Evolutionary conservation across 2,329 filamentous ascomycete genomes (phyloP).

Genomic region (Aspergillus melleus): DNA sequence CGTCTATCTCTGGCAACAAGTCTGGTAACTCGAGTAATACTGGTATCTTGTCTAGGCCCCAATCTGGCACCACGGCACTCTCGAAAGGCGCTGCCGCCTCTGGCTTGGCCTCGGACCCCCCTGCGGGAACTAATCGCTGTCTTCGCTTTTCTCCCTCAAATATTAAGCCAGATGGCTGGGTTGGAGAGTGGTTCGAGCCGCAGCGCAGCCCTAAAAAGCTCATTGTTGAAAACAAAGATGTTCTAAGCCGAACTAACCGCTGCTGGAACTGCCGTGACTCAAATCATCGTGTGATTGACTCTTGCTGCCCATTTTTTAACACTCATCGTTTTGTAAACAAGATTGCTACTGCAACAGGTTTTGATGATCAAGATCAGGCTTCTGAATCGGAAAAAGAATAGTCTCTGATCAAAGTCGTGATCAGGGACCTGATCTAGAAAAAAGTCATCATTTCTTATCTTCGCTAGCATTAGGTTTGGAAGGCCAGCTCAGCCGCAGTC

Average conservation of each 20-base stretch:
- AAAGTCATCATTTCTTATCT: not conserved
- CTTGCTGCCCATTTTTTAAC: not conserved
- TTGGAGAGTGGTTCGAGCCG: not conserved
- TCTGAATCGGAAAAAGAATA: not conserved
- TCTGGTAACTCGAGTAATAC: not conserved
- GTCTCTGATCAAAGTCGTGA: not conserved
- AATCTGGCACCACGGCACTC: too few species aligned
- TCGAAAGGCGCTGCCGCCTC: too few species aligned
- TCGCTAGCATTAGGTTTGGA: not conserved
- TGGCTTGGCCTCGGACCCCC: too few species aligned
- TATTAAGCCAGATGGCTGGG: not conserved
- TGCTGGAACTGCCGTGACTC: not conserved
- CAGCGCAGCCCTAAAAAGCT: not conserved
- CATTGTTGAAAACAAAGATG: not conserved
- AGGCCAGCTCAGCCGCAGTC: not conserved
- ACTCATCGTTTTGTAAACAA: not conserved
- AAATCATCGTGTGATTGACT: not conserved
- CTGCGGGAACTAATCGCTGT: too few species aligned
- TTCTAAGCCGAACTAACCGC: not conserved
- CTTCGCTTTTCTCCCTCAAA: too few species aligned
- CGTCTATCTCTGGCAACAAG: not conserved
- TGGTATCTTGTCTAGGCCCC: too few species aligned
- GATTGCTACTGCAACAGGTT: not conserved
- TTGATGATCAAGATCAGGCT: not conserved
- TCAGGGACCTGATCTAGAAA: not conserved